Evolutionary conservation across 768 basidiomycete genomes (phyloP).

Genomic region (Leccinum olivaceopallidum): DNA sequence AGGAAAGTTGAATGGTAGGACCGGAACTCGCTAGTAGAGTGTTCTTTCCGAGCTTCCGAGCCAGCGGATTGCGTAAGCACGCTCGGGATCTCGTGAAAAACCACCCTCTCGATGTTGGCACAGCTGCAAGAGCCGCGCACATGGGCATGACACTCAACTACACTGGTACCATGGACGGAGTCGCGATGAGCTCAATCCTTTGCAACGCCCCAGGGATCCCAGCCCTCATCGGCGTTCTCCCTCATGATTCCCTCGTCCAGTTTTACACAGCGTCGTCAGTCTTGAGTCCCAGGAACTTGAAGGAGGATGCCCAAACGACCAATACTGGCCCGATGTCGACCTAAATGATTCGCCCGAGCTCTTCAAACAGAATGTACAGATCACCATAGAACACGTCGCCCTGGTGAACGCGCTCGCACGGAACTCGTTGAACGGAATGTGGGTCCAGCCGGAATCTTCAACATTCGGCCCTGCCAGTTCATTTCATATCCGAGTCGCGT

Average conservation of each 20-base stretch:
- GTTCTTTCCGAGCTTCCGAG: not conserved
- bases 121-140: no score
- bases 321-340: not conserved
- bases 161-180: no score
- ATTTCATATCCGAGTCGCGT: slow-evolving; percentile 33
- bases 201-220: slow-evolving; percentile 5
- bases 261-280: not conserved
- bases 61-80: slow-evolving; percentile 57
- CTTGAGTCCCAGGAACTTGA: no score
- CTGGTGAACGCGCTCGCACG: slow-evolving; percentile 50
- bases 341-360: slow-evolving; percentile 41
- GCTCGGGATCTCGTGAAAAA: no score
- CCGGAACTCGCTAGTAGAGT: no score
- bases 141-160: no score
- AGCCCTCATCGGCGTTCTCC: slow-evolving; percentile 15
- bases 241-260: slow-evolving; percentile 19
- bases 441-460: slow-evolving; percentile 22
- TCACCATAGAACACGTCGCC: slow-evolving; percentile 49
- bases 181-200: no score
- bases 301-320: slow-evolving; percentile 12
- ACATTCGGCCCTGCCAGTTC: not conserved
- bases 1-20: not conserved
- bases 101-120: no score
- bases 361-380: slow-evolving; percentile 60
- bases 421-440: slow-evolving; percentile 55